Conservation (phyloP, 345 rosid species). For the Iberis pinnata region DNA sequence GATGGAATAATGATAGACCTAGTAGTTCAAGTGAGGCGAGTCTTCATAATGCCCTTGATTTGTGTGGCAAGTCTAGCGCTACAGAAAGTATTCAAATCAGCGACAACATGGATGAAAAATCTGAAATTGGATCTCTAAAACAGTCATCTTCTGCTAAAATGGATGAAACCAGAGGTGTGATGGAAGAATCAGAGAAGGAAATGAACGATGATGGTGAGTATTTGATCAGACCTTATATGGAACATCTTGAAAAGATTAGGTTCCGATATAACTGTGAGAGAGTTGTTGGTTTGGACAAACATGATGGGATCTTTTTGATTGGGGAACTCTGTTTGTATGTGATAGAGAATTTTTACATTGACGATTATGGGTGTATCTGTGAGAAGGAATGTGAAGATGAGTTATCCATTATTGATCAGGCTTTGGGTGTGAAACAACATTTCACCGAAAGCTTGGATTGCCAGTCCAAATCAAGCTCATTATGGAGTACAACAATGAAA, state of each 20-base stretch:
- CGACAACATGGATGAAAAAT: conserved; percentile 59
- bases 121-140: no score
- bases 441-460: conserved; percentile 57
- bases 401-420: conserved; percentile 98
- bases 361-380: conserved; percentile 72
- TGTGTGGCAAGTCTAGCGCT: conserved; percentile 82
- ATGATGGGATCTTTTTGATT: conserved; percentile 90
- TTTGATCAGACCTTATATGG: conserved; percentile 92
- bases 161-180: conserved; percentile 50
- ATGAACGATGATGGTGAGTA: conserved; percentile 92
- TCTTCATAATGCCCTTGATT: conserved; percentile 92
- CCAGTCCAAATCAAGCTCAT: conserved; percentile 82
- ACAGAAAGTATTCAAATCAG: conserved; percentile 57
- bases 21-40: conserved; percentile 90
- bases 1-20: conserved; percentile 78
- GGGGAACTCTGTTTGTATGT: conserved; percentile 87
- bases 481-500: conserved; percentile 56
- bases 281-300: conserved; percentile 95
- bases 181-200: conserved; percentile 79
- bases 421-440: conserved; percentile 96
- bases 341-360: conserved; percentile 89
- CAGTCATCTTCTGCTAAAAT: conserved; percentile 58
- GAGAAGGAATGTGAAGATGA: conserved; percentile 96
- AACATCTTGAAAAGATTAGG: conserved; percentile 85
- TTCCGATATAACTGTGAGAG: conserved; percentile 94